A percentile compares a stretch with the other conserved stretches of the same genome.
Evolutionary conservation across 2,329 filamentous ascomycete species (phyloP).

Genomic region (Aspergillus fructus): DNA sequence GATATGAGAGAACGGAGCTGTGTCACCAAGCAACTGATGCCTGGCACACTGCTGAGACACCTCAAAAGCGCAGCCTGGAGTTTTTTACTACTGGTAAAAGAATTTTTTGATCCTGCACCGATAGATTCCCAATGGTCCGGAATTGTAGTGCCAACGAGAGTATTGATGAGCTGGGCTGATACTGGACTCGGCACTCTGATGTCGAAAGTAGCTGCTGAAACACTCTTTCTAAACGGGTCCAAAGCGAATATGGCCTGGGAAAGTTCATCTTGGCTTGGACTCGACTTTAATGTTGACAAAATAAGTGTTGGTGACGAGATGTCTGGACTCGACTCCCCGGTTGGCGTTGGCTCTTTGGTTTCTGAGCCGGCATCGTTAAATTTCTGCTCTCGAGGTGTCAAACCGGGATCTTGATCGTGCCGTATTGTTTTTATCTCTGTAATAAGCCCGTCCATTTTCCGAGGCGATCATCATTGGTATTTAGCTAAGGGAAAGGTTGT

Average conservation of each 20-base stretch:
- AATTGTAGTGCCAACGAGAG: conserved; percentile 70
- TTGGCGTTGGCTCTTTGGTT: conserved; percentile 14
- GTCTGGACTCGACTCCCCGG: conserved; percentile 16
- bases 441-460: conserved; percentile 40
- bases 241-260: conserved; percentile 32
- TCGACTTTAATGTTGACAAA: conserved; percentile 40
- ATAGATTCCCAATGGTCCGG: conserved; percentile 79
- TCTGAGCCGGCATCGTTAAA: conserved; percentile 5
- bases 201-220: conserved; percentile 45
- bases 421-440: conserved; percentile 40
- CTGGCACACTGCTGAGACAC: conserved; percentile 71
- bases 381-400: conserved; percentile 20
- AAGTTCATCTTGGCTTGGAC: conserved; percentile 38
- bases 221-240: conserved; percentile 31
- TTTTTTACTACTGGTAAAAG: conserved; percentile 20
- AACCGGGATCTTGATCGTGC: conserved; percentile 18
- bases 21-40: conserved; percentile 74
- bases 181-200: conserved; percentile 64
- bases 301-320: conserved; percentile 30
- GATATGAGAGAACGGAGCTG: conserved; percentile 63
- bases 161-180: conserved; percentile 72
- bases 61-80: conserved; percentile 52
- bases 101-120: conserved; percentile 26
- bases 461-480: conserved; percentile 4
- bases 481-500: conserved; percentile 6